A percentile compares a stretch with the other conserved stretches of the same genome.
phyloP scores from a whole-genome alignment of 345 rosid species.

The Syzygium aromaticum region DNA sequence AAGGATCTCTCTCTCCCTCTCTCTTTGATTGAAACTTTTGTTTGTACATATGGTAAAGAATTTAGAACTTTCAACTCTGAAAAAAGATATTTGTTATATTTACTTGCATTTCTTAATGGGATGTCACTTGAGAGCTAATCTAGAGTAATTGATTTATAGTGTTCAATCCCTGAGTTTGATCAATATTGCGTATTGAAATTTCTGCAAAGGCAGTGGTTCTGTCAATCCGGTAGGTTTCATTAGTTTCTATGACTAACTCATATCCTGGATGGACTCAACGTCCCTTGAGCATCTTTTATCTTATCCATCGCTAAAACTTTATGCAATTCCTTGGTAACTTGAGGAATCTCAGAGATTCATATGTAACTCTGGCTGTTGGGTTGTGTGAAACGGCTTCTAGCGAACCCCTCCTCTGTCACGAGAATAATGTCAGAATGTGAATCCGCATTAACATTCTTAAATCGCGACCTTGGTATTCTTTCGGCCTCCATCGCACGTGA shows the following conservation, averaged over 20 bases:
- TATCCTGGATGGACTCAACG: neutral
- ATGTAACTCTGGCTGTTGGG: conserved; percentile 85
- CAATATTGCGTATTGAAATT: neutral
- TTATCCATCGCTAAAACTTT: neutral
- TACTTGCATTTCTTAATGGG: neutral
- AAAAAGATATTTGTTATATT: neutral
- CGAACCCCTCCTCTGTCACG: conserved; percentile 83
- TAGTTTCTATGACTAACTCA: neutral
- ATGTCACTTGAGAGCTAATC: neutral
- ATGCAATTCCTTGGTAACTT: conserved; percentile 83
- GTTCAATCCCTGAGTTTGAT: neutral
- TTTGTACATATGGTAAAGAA: neutral
- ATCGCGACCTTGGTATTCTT: conserved; percentile 80
- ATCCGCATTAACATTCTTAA: conserved; percentile 73
- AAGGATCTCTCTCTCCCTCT: too few species aligned
- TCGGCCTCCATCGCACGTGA: conserved; percentile 83
- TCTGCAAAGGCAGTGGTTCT: neutral
- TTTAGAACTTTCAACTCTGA: neutral
- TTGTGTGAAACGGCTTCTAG: conserved; percentile 73
- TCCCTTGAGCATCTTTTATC: neutral
- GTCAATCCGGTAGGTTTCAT: neutral
- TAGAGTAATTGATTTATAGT: neutral
- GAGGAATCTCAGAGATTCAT: conserved; percentile 93
- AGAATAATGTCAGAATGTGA: conserved; percentile 91
- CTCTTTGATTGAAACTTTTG: neutral